These are phyloP conservation scores for Cladophialophora bantiana DNA, from an alignment of 2,329 filamentous ascomycete genomes.

Conservation along the genomic window DNA sequence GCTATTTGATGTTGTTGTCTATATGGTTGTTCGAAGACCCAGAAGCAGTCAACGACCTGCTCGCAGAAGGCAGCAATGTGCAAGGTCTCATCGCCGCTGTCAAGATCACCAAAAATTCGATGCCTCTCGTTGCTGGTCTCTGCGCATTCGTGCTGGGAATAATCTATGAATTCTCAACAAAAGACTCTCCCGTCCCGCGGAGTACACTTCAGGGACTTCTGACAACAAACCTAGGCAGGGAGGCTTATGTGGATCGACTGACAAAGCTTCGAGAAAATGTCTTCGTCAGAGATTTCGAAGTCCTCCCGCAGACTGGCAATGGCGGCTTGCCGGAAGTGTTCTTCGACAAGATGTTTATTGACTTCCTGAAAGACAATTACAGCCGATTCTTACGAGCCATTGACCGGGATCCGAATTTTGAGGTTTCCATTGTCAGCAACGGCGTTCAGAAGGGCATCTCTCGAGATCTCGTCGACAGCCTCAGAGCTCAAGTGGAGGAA, in stretches of 20 bases:
- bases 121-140: constrained; percentile 77
- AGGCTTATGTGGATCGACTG: constrained; percentile 85
- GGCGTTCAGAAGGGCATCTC: constrained; percentile 89
- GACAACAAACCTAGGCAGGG: constrained; percentile 77
- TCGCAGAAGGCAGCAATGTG: constrained; percentile 91
- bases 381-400: constrained; percentile 83
- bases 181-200: constrained; percentile 89
- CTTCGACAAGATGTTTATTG: constrained; percentile 85
- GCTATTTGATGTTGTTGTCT: constrained; percentile 86
- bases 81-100: constrained; percentile 81
- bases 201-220: constrained; percentile 81
- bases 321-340: constrained; percentile 76
- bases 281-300: constrained; percentile 86
- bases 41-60: constrained; percentile 88
- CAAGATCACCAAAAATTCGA: constrained; percentile 66
- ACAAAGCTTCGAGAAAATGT: constrained; percentile 78
- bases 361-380: constrained; percentile 96
- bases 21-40: constrained; percentile 93
- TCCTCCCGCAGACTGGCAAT: constrained; percentile 69
- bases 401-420: constrained; percentile 86
- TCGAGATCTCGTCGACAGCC: constrained; percentile 86
- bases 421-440: constrained; percentile 80
- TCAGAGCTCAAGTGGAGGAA: constrained; percentile 78
- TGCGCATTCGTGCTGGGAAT: constrained; percentile 85
- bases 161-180: constrained; percentile 95